Evolutionary conservation across 306 rosid genomes (phyloP).

Genomic region (Coriaria nepalensis): DNA sequence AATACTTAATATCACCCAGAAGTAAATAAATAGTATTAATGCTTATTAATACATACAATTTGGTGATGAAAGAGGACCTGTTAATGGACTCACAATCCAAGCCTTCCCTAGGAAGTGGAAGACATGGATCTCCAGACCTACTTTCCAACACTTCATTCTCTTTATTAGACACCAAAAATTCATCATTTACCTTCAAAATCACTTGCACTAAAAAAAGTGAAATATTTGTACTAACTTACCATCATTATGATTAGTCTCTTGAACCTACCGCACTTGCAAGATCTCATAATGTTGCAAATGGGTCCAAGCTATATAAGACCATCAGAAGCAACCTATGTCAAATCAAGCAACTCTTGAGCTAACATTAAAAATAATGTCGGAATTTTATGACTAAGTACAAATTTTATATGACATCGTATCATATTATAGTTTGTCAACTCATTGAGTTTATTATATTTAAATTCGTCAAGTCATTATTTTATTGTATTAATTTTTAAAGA

Average conservation of each 20-base stretch:
- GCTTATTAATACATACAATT: constrained; percentile 40
- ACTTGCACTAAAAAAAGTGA: constrained; percentile 33
- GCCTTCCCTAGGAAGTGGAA: constrained; percentile 49
- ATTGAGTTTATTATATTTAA: too few species aligned
- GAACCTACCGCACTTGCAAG: constrained; percentile 31
- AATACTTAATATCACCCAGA: not conserved
- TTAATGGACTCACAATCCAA: constrained; percentile 35
- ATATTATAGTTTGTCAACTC: too few species aligned
- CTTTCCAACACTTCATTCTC: constrained; percentile 29
- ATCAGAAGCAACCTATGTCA: constrained; percentile 36
- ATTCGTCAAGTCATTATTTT: too few species aligned
- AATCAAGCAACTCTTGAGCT: constrained; percentile 48
- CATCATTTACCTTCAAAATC: constrained; percentile 39
- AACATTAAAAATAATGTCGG: constrained; percentile 31
- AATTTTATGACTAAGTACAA: too few species aligned
- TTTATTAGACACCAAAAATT: constrained; percentile 37
- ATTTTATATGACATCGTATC: too few species aligned
- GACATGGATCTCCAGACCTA: constrained; percentile 85
- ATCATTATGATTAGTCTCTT: constrained; percentile 37
- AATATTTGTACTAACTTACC: constrained; percentile 19
- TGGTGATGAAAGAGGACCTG: constrained; percentile 35
- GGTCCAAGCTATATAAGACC: constrained; percentile 58
- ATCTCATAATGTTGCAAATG: constrained; percentile 77
- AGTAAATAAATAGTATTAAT: not conserved
- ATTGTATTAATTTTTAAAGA: too few species aligned